A percentile compares a stretch with the other conserved stretches of the same genome.
Evolutionary conservation across 257 asterid genomes (phyloP).

Genomic region (Datura wrightii): DNA sequence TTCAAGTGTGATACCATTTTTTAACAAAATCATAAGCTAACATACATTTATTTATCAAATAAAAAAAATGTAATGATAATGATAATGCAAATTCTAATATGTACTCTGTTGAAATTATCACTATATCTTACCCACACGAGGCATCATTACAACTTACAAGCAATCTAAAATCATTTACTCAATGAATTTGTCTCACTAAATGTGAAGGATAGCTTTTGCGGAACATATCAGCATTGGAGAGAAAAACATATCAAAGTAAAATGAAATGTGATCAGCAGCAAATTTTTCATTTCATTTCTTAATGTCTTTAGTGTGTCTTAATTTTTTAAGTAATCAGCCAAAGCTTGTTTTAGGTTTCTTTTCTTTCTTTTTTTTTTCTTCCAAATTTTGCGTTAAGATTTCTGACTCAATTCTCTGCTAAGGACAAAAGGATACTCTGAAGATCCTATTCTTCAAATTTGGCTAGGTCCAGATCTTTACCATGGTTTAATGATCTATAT

Average conservation of each 20-base stretch:
- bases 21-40: background rate
- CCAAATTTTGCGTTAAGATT: background rate
- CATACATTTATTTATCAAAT: too few relatives aligned
- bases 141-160: background rate
- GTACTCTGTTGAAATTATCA: too few relatives aligned
- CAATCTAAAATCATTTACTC: background rate
- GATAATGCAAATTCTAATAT: too few relatives aligned
- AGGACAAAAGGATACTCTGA: background rate
- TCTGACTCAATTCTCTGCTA: background rate
- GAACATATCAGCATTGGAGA: background rate
- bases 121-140: too few relatives aligned
- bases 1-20: background rate
- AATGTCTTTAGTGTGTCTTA: background rate
- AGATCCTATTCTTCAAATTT: background rate
- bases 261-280: background rate
- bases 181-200: background rate
- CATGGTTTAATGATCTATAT: background rate
- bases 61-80: too few relatives aligned
- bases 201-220: background rate
- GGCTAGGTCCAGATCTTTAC: background rate
- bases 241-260: background rate
- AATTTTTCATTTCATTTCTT: background rate
- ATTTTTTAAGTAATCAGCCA: background rate
- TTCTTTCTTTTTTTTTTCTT: too few relatives aligned
- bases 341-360: background rate